Conservation (phyloP, 345 rosid species). For the Eucalyptus marginata region DNA sequence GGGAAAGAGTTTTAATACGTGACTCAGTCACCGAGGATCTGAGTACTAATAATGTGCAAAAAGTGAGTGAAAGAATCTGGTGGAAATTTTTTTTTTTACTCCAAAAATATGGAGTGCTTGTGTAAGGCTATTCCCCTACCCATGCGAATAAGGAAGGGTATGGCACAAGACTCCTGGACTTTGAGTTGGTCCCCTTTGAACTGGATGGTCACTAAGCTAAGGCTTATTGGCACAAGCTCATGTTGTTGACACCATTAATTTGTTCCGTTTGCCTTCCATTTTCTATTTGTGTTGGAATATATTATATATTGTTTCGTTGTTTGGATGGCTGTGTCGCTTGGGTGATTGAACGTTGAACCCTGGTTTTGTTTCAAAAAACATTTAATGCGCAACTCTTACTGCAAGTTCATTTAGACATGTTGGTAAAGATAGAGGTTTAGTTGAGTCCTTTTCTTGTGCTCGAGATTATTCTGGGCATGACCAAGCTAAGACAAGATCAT, state of each 20-base stretch:
- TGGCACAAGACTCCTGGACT: not conserved
- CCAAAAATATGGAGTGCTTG: not conserved
- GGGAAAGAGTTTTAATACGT: slow-evolving; percentile 19
- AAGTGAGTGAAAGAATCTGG: slow-evolving; percentile 32
- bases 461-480: not conserved
- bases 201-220: not conserved
- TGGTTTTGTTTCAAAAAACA: not conserved
- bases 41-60: slow-evolving; percentile 7
- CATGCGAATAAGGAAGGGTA: not conserved
- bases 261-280: not conserved
- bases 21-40: slow-evolving; percentile 1
- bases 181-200: not conserved
- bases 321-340: not conserved
- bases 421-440: not conserved
- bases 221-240: not conserved
- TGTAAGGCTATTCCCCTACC: slow-evolving; percentile 4
- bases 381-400: not conserved
- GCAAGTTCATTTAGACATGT: not conserved
- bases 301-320: not conserved
- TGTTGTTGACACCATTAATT: not conserved
- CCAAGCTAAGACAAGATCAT: not conserved
- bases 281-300: not conserved
- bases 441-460: not conserved
- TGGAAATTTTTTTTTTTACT: slow-evolving; percentile 13
- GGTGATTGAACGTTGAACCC: not conserved